Base-by-base conservation (phyloP, 2,329 filamentous ascomycete genomes). In the Cyphellophora europaea region DNA sequence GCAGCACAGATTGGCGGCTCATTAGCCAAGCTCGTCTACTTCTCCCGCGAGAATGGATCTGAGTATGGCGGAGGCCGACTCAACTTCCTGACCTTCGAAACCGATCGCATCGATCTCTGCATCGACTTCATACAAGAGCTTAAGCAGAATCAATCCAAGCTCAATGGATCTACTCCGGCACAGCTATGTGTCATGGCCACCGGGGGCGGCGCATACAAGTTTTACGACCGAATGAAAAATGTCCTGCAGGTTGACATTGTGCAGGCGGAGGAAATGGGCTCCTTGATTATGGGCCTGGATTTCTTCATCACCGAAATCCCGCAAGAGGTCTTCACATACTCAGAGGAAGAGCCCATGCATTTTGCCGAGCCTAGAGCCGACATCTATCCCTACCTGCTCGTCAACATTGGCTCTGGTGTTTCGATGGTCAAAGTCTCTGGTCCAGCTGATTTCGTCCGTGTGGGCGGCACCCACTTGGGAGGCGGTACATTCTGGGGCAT, bases 241-340 rank as follows among this genome's bases (percentile, higher is more conserved):
- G 77, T 80, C 4, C 65, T 98, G 33, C 44, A 49, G 11, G 84
- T 94, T 2, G 82, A 95, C 54, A 87, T 98, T 13, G 67, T 88
- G 51, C 72, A 87, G 28, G 91, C 96, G 60, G 91, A 98, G 53
- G 91, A 98, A 63, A 98, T 98, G 91, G 87, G 94, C 59, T 98
- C 91, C 55, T 65, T 98, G 39, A 98, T 98, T 45, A 91, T 91
- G 52, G 87, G 89, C 10, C 77, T 98, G 28, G 91, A 98, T 57
- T 98, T 96, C 65, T 96, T 98, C 69, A 96, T 96, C 54, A 93
- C 86, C 46, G 88, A 96, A 57, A 96, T 98, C 40, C 91, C 91
- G 13, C 78, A 82, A 49, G 91, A 98, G 62, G 89, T 98, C 36
- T 98, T 98, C 54, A 95, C 87, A 13, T 96, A 96, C 61, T 88